Evolutionary conservation across 1,284 basidiomycete species (phyloP).

Genomic region (Tilletia horrida): DNA sequence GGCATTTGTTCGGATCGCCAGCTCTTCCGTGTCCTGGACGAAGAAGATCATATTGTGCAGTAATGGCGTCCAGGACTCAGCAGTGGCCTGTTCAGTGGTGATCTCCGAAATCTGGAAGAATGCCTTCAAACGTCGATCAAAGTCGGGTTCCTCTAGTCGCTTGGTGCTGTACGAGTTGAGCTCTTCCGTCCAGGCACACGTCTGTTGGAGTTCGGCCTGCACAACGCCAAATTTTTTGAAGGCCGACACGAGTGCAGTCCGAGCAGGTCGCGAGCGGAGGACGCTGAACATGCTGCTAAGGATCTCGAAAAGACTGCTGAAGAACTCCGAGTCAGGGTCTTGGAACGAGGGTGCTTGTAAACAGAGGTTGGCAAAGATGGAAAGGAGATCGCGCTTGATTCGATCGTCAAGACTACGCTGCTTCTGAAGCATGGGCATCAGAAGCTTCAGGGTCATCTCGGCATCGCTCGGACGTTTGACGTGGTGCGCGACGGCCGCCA

Average conservation of each 20-base stretch:
- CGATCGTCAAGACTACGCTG: slow-evolving; percentile 77
- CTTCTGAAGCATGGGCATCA: slow-evolving; percentile 77
- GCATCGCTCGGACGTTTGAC: slow-evolving; percentile 72
- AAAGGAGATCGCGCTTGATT: slow-evolving; percentile 78
- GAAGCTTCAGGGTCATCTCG: slow-evolving; percentile 68
- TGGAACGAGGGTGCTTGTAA: slow-evolving; percentile 68
- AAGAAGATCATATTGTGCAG: slow-evolving; percentile 80
- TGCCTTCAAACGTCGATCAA: slow-evolving; percentile 76
- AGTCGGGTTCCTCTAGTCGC: slow-evolving; percentile 87
- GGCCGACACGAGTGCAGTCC: slow-evolving; percentile 37
- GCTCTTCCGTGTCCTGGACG: slow-evolving; percentile 83
- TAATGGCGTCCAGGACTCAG: slow-evolving; percentile 70
- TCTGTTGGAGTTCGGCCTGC: slow-evolving; percentile 32
- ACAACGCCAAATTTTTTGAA: slow-evolving; percentile 40
- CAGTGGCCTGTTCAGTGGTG: slow-evolving; percentile 53
- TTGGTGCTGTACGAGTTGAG: slow-evolving; percentile 82
- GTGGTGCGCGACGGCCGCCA: slow-evolving; percentile 75
- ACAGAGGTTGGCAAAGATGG: slow-evolving; percentile 71
- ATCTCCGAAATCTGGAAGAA: slow-evolving; percentile 73
- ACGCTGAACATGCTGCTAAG: slow-evolving; percentile 44
- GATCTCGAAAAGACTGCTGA: slow-evolving; percentile 37
- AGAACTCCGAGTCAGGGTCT: slow-evolving; percentile 32
- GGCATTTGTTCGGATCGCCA: slow-evolving; percentile 81
- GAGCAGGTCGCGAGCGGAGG: slow-evolving; percentile 36
- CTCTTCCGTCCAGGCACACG: slow-evolving; percentile 35